These are phyloP conservation scores for Pseudozyma tsukubaensis DNA, from an alignment of 1,284 basidiomycete species.

Conservation along the genomic window DNA sequence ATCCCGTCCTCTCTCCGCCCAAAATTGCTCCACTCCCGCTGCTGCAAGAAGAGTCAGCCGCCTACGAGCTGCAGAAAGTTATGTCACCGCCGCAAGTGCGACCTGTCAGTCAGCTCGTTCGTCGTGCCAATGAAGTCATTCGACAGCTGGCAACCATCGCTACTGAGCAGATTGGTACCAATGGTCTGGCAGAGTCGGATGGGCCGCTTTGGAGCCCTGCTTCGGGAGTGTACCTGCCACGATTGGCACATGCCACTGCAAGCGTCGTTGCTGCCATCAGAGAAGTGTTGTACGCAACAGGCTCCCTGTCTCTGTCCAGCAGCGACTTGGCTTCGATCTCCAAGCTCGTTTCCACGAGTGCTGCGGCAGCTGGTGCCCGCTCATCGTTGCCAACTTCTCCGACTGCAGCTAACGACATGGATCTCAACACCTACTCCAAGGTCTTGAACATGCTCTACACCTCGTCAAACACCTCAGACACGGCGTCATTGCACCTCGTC, in stretches of 20 bases:
- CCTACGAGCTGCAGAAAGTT: slow-evolving; percentile 45
- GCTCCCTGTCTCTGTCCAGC: slow-evolving; percentile 39
- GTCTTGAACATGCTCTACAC: slow-evolving; percentile 22
- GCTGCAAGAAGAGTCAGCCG: slow-evolving; percentile 42
- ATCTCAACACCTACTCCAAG: slow-evolving; percentile 26
- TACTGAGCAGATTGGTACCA: slow-evolving; percentile 46
- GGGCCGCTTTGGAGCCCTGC: slow-evolving; percentile 12
- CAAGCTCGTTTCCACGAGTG: slow-evolving; percentile 26
- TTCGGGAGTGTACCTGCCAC: slow-evolving; percentile 28
- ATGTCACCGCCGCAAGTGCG: slow-evolving; percentile 23
- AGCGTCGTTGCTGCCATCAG: slow-evolving; percentile 48
- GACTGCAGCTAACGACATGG: neutral
- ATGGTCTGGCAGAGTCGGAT: slow-evolving; percentile 46
- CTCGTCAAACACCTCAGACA: slow-evolving; percentile 5
- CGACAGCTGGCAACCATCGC: slow-evolving; percentile 46
- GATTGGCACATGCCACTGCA: slow-evolving; percentile 37
- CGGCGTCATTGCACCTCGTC: slow-evolving; percentile 10
- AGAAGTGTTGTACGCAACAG: slow-evolving; percentile 52
- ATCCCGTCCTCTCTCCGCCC: slow-evolving; percentile 34
- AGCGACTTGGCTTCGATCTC: slow-evolving; percentile 48
- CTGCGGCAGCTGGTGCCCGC: neutral
- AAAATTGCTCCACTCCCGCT: slow-evolving; percentile 26
- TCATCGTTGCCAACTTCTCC: neutral
- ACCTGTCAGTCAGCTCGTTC: slow-evolving; percentile 36
- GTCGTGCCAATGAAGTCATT: slow-evolving; percentile 49